These are phyloP conservation scores for Lanmaoa rubissima DNA, from an alignment of 768 basidiomycete genomes.

Conservation along the genomic window DNA sequence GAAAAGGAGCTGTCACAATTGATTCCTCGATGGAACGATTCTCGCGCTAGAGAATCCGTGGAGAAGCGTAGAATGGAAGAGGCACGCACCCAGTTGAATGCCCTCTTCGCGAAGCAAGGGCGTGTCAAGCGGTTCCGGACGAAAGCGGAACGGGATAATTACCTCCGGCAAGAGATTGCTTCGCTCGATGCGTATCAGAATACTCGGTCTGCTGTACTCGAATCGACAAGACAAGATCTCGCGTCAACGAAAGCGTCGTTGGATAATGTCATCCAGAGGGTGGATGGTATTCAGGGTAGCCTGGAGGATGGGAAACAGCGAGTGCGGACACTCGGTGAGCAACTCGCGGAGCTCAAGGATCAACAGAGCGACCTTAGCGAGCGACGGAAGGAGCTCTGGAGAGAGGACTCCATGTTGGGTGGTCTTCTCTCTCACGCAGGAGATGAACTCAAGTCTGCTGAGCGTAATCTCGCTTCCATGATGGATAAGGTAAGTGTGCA, in stretches of 20 bases:
- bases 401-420: conserved; percentile 88
- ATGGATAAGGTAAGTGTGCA: conserved; percentile 81
- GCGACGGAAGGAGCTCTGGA: conserved; percentile 89
- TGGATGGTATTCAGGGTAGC: conserved; percentile 52
- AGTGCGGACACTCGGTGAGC: conserved; percentile 58
- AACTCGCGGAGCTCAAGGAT: conserved; percentile 60
- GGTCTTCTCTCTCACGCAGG: conserved; percentile 71
- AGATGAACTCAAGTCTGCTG: conserved; percentile 78
- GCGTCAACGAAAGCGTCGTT: conserved; percentile 46
- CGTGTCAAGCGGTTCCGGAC: conserved; percentile 83
- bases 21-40: conserved; percentile 67
- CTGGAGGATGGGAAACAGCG: conserved; percentile 64
- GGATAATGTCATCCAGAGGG: conserved; percentile 56
- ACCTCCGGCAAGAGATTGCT: conserved; percentile 74
- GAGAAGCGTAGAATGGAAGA: conserved; percentile 73
- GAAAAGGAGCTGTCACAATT: conserved; percentile 62
- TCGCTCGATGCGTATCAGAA: conserved; percentile 61
- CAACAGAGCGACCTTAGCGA: conserved; percentile 70
- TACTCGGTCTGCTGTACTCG: conserved; percentile 55
- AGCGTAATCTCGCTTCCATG: conserved; percentile 79
- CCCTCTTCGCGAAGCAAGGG: conserved; percentile 88
- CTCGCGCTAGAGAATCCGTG: conserved; percentile 46
- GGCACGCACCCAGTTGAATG: conserved; percentile 63
- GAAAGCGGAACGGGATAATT: conserved; percentile 80
- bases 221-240: conserved; percentile 51